Evolutionary conservation across 2,329 filamentous ascomycete species (phyloP), one percentile per base, ranked within the genome.

Genomic region (Aspergillus ochraceus): DNA sequence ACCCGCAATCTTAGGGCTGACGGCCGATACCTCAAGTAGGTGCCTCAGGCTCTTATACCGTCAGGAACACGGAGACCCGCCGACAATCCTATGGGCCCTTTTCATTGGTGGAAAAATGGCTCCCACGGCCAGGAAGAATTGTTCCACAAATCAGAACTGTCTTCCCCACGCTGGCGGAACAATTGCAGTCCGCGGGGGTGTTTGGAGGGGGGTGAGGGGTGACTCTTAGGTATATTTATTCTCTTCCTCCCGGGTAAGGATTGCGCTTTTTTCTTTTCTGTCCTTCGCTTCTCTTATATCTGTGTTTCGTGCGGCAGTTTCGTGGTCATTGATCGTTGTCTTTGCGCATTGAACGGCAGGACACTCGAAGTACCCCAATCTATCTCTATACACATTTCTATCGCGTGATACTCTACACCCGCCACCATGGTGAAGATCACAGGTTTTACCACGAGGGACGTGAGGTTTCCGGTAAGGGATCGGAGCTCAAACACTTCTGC

Each of bases 391-490:
- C 19, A 42, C 36, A 42, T 42, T 42, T 42, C 36, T n/a, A 42
- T 42, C 17, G 36, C 36, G 36, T 42, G 14, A 42, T 42, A 42
- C 14, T 42, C 36, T 42, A 42, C 14, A 2, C 5, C 32, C 32
- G 14, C 14, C 66, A 71, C 49, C 54, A 79, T 79, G 77, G 77
- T 91, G 69, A 90, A 86, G 60, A 90, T 92, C 72, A 91, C 88
- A 57, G 85, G 87, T 64, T 91, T 87, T 81, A 81, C 79, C 66
- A 90, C 88, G 60, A 84, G 88, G 72, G 89, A 92, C 79, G 88
- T 92, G 74, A 86, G 89, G 68, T 92, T 92, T 74, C 89, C 89
- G 49, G 79, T 80, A 77, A 60, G 75, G 71, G 61, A 22, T 6
- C 14, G 29, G 11, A 10, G 17, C 51, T 10, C 26, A 17, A 45